Evolutionary conservation across 108 stramenopile genomes (phyloP).

Genomic region (Nitzschia palea): DNA sequence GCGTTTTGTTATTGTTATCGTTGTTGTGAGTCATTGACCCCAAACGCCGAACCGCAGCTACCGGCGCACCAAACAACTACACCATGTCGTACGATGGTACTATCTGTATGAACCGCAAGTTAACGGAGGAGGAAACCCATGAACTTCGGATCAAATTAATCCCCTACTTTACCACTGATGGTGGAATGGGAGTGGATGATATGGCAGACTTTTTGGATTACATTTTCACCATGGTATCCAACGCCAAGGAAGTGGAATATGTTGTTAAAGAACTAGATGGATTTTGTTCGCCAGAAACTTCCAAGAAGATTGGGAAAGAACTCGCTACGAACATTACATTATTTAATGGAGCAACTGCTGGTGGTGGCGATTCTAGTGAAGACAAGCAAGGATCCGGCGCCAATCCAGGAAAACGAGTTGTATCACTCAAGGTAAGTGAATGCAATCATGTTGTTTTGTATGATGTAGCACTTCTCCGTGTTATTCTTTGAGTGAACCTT

Average conservation of each 20-base stretch:
- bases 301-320: constrained; percentile 32
- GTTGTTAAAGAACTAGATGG: constrained; percentile 73
- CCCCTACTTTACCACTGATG: constrained; percentile 29
- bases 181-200: constrained; percentile 32
- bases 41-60: no score
- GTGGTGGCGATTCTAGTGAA: not conserved
- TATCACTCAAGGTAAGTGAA: constrained; percentile 27
- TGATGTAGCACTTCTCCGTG: no score
- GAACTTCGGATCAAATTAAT: constrained; percentile 25
- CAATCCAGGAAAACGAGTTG: constrained; percentile 12
- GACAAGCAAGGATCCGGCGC: constrained; percentile 1
- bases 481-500: not conserved
- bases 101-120: constrained; percentile 38
- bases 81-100: constrained; percentile 34
- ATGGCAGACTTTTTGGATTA: constrained; percentile 73
- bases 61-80: no score
- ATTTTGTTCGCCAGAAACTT: constrained; percentile 38
- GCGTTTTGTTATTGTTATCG: no score
- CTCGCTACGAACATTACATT: constrained; percentile 33
- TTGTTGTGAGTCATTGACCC: no score
- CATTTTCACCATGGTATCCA: constrained; percentile 71
- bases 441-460: not conserved
- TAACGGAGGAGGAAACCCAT: constrained; percentile 44
- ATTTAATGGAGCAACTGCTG: constrained; percentile 3
- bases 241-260: constrained; percentile 54